Evolutionary conservation across 2,329 filamentous ascomycete species (phyloP).

Genomic region (Rugonectria rugulosa): DNA sequence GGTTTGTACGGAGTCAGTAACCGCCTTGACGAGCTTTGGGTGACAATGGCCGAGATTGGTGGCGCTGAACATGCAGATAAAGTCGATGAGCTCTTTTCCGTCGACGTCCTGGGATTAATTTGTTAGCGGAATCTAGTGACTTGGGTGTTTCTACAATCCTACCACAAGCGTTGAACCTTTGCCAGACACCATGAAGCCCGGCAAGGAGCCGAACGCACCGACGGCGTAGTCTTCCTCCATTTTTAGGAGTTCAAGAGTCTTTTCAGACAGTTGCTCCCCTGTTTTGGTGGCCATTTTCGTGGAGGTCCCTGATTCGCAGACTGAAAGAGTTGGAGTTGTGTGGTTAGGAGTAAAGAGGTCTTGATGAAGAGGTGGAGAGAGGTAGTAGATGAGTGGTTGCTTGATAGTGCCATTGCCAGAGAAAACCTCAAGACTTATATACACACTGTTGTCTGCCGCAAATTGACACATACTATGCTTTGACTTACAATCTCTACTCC

Average conservation of each 20-base stretch:
- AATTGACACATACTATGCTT: too few relatives aligned
- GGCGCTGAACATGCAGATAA: constrained; percentile 24
- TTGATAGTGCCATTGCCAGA: neutral
- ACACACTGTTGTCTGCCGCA: neutral
- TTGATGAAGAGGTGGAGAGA: neutral
- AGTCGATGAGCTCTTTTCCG: constrained; percentile 23
- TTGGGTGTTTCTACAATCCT: neutral
- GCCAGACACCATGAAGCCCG: constrained; percentile 20
- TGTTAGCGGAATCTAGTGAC: too few relatives aligned
- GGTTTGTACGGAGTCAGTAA: constrained; percentile 11
- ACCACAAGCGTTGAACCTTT: constrained; percentile 23
- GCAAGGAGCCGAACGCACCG: constrained; percentile 16
- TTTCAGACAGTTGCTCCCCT: constrained; percentile 15
- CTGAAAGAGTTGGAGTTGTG: too few relatives aligned
- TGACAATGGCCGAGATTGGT: constrained; percentile 24
- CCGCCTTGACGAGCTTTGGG: constrained; percentile 19
- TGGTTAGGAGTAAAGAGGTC: neutral
- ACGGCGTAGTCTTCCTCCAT: constrained; percentile 21
- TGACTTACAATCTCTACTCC: neutral
- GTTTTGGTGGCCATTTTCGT: constrained; percentile 15
- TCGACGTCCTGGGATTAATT: constrained; percentile 16
- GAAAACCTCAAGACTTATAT: neutral
- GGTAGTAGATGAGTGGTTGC: neutral
- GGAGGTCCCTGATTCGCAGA: too few relatives aligned
- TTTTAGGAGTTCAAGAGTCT: constrained; percentile 17